A percentile compares a stretch with the other conserved stretches of the same genome.
Evolutionary conservation across 768 basidiomycete species (phyloP).

Genomic region (Rhodotorula paludigena): DNA sequence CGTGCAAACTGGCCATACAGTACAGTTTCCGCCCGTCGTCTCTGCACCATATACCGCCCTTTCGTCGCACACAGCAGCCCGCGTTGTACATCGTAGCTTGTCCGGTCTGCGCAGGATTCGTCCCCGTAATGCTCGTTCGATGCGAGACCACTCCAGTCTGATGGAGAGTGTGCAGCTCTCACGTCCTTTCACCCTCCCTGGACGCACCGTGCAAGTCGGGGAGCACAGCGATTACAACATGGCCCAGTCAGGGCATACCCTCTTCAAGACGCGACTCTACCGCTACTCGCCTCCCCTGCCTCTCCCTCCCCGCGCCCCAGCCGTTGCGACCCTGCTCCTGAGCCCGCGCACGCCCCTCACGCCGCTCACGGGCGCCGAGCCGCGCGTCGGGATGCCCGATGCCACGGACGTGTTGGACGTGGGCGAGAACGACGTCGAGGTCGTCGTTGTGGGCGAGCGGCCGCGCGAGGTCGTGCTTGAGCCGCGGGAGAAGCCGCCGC

Average conservation of each 20-base stretch:
- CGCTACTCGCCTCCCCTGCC: slow-evolving; percentile 2
- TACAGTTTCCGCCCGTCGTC: neutral
- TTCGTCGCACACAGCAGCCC: too few relatives aligned
- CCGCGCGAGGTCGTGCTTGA: neutral
- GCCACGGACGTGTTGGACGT: too few relatives aligned
- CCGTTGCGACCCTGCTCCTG: slow-evolving; percentile 15
- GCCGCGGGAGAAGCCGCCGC: neutral
- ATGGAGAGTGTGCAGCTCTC: too few relatives aligned
- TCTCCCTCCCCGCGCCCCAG: slow-evolving; percentile 3
- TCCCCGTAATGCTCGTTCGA: too few relatives aligned
- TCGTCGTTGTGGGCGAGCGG: neutral
- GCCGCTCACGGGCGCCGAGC: slow-evolving; percentile 19
- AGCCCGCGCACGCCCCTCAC: slow-evolving; percentile 31
- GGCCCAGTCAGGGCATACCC: too few relatives aligned
- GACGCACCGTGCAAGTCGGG: too few relatives aligned
- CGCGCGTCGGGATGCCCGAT: slow-evolving; percentile 26
- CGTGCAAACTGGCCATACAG: too few relatives aligned
- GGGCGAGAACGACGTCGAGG: neutral
- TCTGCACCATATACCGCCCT: neutral
- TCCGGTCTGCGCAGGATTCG: too few relatives aligned
- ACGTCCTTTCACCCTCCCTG: too few relatives aligned
- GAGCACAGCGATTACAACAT: too few relatives aligned
- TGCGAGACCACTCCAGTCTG: too few relatives aligned
- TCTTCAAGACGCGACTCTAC: neutral
- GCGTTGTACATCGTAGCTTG: too few relatives aligned